phyloP scores from a whole-genome alignment of 331 rosid species.

The Acacia concinna region DNA sequence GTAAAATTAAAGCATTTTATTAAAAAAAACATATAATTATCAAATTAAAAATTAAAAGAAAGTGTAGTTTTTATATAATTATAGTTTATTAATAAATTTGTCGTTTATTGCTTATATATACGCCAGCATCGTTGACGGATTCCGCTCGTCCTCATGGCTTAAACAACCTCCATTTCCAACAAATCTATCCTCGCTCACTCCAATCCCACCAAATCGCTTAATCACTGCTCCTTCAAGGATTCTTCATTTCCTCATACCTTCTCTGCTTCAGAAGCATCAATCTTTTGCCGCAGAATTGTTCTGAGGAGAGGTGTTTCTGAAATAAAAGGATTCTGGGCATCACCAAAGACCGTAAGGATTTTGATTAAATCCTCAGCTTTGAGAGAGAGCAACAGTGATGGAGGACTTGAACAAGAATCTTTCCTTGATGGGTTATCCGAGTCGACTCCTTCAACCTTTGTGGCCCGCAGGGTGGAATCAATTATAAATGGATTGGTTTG shows the following conservation, averaged over 20 bases:
- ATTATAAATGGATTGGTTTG: slow-evolving; percentile 70
- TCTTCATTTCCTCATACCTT: neutral
- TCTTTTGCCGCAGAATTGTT: slow-evolving; percentile 25
- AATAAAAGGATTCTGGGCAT: slow-evolving; percentile 28
- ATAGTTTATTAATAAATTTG: too few relatives aligned
- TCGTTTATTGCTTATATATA: neutral
- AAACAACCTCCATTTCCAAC: slow-evolving; percentile 10
- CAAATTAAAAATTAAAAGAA: too few relatives aligned
- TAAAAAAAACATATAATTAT: too few relatives aligned
- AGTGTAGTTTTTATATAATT: too few relatives aligned
- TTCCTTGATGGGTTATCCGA: slow-evolving; percentile 42
- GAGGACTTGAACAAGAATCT: slow-evolving; percentile 53
- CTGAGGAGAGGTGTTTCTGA: slow-evolving; percentile 18
- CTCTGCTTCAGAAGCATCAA: slow-evolving; percentile 44
- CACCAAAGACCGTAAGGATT: slow-evolving; percentile 38
- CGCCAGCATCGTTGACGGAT: neutral
- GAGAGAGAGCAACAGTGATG: slow-evolving; percentile 40
- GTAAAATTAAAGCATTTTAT: too few relatives aligned
- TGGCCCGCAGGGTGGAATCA: slow-evolving; percentile 43
- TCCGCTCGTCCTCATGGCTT: neutral
- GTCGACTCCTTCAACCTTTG: slow-evolving; percentile 20
- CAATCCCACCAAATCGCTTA: neutral
- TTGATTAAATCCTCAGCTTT: slow-evolving; percentile 36
- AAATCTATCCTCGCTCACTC: slow-evolving; percentile 22
- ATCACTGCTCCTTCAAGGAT: slow-evolving; percentile 24